These are phyloP conservation scores for Plasmodium knowlesi DNA, from an alignment of 169 alveolate genomes.

Conservation along the genomic window DNA sequence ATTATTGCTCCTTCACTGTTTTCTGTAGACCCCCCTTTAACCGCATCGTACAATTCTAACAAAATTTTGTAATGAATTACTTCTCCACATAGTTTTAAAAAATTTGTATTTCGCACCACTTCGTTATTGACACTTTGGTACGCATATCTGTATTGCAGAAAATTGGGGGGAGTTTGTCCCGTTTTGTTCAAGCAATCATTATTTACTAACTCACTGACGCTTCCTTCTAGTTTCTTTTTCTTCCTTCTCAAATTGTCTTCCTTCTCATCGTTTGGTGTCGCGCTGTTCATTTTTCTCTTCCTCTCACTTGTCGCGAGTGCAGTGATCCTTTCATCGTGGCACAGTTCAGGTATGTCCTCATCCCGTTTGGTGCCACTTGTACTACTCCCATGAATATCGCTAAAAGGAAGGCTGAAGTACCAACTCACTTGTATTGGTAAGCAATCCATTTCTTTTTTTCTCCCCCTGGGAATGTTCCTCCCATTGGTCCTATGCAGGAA, in stretches of 20 bases:
- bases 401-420: background rate
- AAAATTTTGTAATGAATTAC: conserved; percentile 26
- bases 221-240: background rate
- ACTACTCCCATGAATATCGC: background rate
- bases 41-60: conserved; percentile 20
- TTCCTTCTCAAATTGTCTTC: background rate
- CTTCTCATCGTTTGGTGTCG: background rate
- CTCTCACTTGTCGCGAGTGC: background rate
- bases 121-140: conserved; percentile 43
- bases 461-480: background rate
- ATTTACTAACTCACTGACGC: background rate
- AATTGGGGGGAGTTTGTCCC: background rate
- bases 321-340: background rate
- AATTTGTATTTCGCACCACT: conserved; percentile 29
- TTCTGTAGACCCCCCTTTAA: background rate
- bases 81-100: conserved; percentile 23
- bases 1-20: conserved; percentile 24
- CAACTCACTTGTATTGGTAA: background rate
- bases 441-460: background rate
- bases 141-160: conserved; percentile 18
- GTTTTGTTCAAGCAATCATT: background rate
- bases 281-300: conserved; percentile 1
- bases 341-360: background rate
- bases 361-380: background rate
- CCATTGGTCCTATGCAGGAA: background rate